Percentiles rank a stretch among this genome's conserved stretches.
Evolutionary conservation across 2,329 filamentous ascomycete genomes (phyloP).

Genomic region (Chrysosporium keratinophilum): DNA sequence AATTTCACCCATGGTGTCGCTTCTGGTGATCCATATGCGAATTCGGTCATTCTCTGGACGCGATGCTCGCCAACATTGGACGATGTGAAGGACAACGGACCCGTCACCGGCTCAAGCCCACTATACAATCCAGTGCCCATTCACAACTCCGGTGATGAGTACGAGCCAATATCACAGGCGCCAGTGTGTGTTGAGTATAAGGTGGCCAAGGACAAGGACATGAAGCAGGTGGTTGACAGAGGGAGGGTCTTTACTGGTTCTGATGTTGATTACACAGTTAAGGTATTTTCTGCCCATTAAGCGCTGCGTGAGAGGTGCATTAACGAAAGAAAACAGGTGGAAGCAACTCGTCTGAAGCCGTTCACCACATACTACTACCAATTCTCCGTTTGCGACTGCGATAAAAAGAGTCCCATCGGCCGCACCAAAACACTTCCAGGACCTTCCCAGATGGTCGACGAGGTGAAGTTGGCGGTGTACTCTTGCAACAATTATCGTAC

Average conservation of each 20-base stretch:
- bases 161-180: constrained; percentile 53
- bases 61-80: constrained; percentile 34
- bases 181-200: constrained; percentile 52
- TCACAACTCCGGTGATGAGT: constrained; percentile 31
- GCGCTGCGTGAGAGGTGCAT: background rate
- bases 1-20: constrained; percentile 57
- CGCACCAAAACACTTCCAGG: constrained; percentile 60
- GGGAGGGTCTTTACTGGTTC: constrained; percentile 59
- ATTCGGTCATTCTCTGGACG: constrained; percentile 39
- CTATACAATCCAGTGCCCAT: constrained; percentile 53
- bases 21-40: constrained; percentile 37
- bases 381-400: constrained; percentile 57
- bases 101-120: constrained; percentile 48
- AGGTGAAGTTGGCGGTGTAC: constrained; percentile 56
- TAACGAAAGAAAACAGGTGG: constrained; percentile 39
- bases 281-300: constrained; percentile 37
- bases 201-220: constrained; percentile 43
- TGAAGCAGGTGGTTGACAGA: constrained; percentile 41
- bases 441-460: constrained; percentile 43
- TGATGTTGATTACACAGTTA: constrained; percentile 66
- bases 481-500: constrained; percentile 56
- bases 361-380: constrained; percentile 58
- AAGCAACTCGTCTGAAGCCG: constrained; percentile 51
- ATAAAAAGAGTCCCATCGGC: constrained; percentile 49
- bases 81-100: constrained; percentile 41